Conservation (phyloP, 805 yeast genomes). For the Yarrowia sp. region DNA sequence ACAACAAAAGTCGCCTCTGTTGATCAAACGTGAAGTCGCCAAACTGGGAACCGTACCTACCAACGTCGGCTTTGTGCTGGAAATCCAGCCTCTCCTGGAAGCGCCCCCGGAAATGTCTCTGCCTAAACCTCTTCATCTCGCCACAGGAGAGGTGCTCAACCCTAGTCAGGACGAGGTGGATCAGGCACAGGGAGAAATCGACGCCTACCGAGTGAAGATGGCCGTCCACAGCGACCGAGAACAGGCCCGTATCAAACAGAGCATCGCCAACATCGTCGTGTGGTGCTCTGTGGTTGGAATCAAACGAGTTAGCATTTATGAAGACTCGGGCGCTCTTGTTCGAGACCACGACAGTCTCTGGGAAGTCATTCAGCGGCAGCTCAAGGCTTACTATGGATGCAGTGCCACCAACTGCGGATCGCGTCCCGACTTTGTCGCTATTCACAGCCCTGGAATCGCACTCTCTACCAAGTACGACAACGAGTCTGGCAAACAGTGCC, state of each 20-base stretch:
- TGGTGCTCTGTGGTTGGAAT: slow-evolving; percentile 27
- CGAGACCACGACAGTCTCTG: slow-evolving; percentile 14
- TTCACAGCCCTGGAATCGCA: background rate
- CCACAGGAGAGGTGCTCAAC: slow-evolving; percentile 23
- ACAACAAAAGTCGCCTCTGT: slow-evolving; percentile 1
- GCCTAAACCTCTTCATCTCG: background rate
- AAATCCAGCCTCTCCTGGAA: slow-evolving; percentile 5
- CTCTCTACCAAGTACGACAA: background rate
- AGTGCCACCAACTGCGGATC: slow-evolving; percentile 12
- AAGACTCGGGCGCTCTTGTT: slow-evolving; percentile 17
- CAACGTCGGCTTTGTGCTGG: slow-evolving; percentile 12
- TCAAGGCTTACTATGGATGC: slow-evolving; percentile 17
- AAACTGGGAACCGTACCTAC: slow-evolving; percentile 4
- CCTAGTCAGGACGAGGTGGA: slow-evolving; percentile 22
- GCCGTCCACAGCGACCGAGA: slow-evolving; percentile 27
- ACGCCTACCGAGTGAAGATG: slow-evolving; percentile 5
- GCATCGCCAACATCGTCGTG: slow-evolving; percentile 24
- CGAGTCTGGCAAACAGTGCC: background rate
- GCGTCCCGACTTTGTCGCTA: slow-evolving; percentile 1
- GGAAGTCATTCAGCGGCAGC: slow-evolving; percentile 7
- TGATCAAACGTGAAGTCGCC: slow-evolving; percentile 10
- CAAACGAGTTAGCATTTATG: slow-evolving; percentile 21
- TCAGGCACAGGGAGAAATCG: slow-evolving; percentile 10
- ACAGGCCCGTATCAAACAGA: slow-evolving; percentile 14
- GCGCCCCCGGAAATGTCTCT: slow-evolving; percentile 2